Evolutionary conservation across 192 early-diverging fungal genomes (phyloP).

Genomic region (Coemansia furcata): DNA sequence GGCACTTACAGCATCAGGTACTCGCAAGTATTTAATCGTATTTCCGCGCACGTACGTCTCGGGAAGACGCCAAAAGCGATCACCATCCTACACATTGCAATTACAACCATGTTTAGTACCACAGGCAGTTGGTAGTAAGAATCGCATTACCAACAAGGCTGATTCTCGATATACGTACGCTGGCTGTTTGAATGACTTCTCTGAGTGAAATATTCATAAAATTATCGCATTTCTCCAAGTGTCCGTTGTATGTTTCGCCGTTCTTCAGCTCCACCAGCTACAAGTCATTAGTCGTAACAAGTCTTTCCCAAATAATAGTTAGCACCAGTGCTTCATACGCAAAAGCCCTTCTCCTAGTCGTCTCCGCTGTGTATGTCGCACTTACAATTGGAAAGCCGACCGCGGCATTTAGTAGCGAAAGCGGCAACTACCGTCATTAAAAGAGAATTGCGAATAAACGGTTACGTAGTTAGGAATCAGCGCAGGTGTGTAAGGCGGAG

Average conservation of each 20-base stretch:
- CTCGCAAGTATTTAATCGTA: constrained; percentile 78
- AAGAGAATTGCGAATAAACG: background rate
- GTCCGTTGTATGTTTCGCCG: constrained; percentile 97
- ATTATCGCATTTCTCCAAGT: constrained; percentile 93
- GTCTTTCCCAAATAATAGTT: background rate
- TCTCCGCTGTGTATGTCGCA: background rate
- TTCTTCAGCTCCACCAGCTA: constrained; percentile 94
- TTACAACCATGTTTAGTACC: background rate
- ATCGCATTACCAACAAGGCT: background rate
- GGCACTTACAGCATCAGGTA: constrained; percentile 75
- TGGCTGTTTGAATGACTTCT: constrained; percentile 91
- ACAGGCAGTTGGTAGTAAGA: background rate
- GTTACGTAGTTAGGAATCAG: background rate
- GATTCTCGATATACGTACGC: constrained; percentile 51
- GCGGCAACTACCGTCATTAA: constrained; percentile 67
- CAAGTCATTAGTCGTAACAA: background rate
- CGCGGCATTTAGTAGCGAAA: constrained; percentile 87
- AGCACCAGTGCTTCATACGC: background rate
- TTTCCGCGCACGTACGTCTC: constrained; percentile 94
- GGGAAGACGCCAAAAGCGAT: constrained; percentile 86
- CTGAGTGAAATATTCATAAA: constrained; percentile 97
- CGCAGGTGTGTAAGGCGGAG: background rate
- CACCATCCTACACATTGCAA: constrained; percentile 66
- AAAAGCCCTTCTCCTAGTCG: background rate
- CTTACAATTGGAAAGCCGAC: constrained; percentile 80